Evolutionary conservation across 208 protist species (phyloP).

Genomic region (Endotrypanum monterogeii): DNA sequence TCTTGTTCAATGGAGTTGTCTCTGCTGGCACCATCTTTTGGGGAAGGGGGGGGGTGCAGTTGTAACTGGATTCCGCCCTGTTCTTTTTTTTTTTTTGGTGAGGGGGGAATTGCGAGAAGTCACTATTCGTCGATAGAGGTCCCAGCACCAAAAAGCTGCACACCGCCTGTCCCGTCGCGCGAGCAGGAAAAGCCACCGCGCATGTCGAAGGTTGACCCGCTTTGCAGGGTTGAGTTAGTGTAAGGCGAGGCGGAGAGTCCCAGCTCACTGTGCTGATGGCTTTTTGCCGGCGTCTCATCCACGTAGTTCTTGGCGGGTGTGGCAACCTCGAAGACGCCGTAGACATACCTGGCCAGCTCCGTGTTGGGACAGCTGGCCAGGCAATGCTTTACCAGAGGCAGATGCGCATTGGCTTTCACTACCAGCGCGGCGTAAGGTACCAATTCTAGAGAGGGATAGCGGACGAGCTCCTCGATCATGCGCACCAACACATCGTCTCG

Average conservation of each 20-base stretch:
- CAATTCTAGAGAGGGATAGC: conserved; percentile 28
- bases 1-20: neutral
- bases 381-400: conserved; percentile 14
- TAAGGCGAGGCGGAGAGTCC: conserved; percentile 48
- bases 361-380: conserved; percentile 20
- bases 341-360: conserved; percentile 39
- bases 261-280: conserved; percentile 46
- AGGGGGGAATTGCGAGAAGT: neutral
- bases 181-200: conserved; percentile 31
- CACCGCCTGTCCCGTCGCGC: conserved; percentile 19
- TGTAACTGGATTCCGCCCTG: neutral
- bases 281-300: conserved; percentile 33
- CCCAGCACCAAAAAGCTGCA: conserved; percentile 30
- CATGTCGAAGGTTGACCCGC: conserved; percentile 34
- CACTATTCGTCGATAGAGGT: conserved; percentile 30
- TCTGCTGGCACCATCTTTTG: neutral
- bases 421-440: conserved; percentile 35
- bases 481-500: conserved; percentile 42
- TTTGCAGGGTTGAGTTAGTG: conserved; percentile 32
- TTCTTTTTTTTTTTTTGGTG: neutral
- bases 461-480: conserved; percentile 34
- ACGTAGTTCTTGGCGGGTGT: conserved; percentile 59
- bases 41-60: neutral
- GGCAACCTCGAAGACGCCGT: conserved; percentile 56
- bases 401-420: conserved; percentile 30